phyloP scores from a whole-genome alignment of 2,329 filamentous ascomycete genomes.

The Colletotrichum endophyticum region DNA sequence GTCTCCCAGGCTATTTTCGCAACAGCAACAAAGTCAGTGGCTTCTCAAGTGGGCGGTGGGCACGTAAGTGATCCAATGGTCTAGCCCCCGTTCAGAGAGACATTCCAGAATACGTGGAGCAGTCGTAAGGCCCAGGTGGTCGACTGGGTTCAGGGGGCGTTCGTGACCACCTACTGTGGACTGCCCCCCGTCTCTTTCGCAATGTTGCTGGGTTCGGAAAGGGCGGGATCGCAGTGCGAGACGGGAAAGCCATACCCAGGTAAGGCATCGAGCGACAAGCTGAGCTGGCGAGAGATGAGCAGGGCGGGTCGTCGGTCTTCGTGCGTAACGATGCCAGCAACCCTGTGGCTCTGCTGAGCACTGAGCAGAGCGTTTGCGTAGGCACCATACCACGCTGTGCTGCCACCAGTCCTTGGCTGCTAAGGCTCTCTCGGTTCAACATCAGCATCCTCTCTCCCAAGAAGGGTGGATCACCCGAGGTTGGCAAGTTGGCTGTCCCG shows the following conservation, averaged over 20 bases:
- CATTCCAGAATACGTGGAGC: constrained; percentile 15
- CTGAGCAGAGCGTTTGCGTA: background rate
- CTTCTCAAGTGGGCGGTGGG: background rate
- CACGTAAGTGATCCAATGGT: background rate
- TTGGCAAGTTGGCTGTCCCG: background rate
- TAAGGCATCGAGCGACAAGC: background rate
- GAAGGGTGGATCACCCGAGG: background rate
- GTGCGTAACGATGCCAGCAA: background rate
- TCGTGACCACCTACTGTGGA: constrained; percentile 2
- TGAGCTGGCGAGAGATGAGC: background rate
- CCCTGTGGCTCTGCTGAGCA: background rate
- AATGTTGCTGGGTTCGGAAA: constrained; percentile 18
- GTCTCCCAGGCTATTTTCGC: background rate
- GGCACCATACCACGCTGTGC: background rate
- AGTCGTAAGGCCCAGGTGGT: background rate
- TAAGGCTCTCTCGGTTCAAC: background rate
- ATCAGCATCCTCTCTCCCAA: background rate
- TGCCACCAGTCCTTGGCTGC: background rate
- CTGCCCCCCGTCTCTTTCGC: background rate
- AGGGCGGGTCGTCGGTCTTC: background rate
- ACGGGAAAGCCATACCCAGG: background rate
- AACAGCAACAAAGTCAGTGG: background rate
- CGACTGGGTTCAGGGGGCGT: constrained; percentile 5
- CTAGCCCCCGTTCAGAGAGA: background rate
- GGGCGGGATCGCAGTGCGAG: background rate